Conservation (phyloP, 2,329 filamentous ascomycete genomes). For the Trichoderma cornu-damae region DNA sequence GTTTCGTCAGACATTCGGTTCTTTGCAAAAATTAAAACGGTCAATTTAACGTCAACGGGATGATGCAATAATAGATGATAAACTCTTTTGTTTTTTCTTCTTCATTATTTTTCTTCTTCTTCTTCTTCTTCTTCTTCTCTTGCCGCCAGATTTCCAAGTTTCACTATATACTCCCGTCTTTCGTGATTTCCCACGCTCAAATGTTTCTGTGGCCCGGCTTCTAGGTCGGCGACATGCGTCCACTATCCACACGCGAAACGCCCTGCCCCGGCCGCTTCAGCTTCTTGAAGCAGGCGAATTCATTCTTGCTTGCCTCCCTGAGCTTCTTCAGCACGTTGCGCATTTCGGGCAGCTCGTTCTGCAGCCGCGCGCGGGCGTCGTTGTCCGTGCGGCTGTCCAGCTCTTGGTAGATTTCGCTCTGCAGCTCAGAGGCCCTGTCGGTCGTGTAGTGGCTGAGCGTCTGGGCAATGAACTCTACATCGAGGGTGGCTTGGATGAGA, state of each 20-base stretch:
- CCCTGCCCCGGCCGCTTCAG: conserved; percentile 41
- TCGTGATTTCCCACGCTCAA: not conserved
- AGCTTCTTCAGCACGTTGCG: conserved; percentile 78
- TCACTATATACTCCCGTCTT: not conserved
- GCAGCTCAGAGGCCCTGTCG: conserved; percentile 71
- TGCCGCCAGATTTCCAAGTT: not conserved
- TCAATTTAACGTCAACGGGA: not conserved
- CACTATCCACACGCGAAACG: conserved; percentile 32
- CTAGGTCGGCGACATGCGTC: conserved; percentile 22
- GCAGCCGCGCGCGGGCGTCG: conserved; percentile 70
- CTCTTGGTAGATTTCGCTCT: conserved; percentile 87
- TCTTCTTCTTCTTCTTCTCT: no score
- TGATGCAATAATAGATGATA: not conserved
- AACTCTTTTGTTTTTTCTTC: no score
- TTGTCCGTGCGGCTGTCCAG: conserved; percentile 86
- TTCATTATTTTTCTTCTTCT: no score
- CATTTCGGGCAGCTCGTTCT: conserved; percentile 87
- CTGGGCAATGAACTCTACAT: conserved; percentile 95
- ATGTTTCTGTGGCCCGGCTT: conserved; percentile 13
- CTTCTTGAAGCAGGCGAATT: conserved; percentile 82
- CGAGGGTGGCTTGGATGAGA: conserved; percentile 93
- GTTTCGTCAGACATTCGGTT: not conserved
- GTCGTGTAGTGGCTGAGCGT: conserved; percentile 87
- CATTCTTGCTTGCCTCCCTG: conserved; percentile 72
- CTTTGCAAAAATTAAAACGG: not conserved